Evolutionary conservation across 1,139 yeast species (phyloP), one percentile per base, ranked within the genome.

Genomic region (Yamadazyma dendronema): DNA sequence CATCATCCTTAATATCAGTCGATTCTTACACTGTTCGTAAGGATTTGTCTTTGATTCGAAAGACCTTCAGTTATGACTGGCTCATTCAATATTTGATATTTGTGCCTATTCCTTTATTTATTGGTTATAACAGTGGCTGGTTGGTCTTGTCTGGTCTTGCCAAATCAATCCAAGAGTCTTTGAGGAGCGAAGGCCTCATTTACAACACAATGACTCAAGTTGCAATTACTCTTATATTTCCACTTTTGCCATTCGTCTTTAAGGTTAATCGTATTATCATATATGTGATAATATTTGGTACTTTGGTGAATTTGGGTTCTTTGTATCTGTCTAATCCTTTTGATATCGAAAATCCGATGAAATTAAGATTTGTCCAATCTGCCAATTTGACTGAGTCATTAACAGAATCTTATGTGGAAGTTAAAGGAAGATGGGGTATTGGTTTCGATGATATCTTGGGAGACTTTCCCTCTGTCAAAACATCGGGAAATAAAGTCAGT

Each of bases 61-160:
- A 73, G 37, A 70, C 77, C 5, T 69, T 71, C 42, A 71, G 82
- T 32, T 87, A 84, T 54, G 95, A 85, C 51, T 88, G 96, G 96
- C 72, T 82, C 7, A 49, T 86, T 17, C 96, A 88, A 57, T 86
- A 77, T 49, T 49, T 84, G 23, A 46, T 82, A 3, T 58, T 82
- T 24, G 86, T 82, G 6, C 95, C 96, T 4, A 35, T 84, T n/a
- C 67, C 81, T 0, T 64, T 79, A 1, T 70, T 75, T 31, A 46
- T 82, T 21, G 52, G 79, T 14, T 77, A 73, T 47, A 63, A 73
- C 34, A 66, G 72, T 31, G 77, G 82, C 1, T 70, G 66, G 42
- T 64, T 84, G 41, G 53, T 79, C 1, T 54, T 86, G 31, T 81
- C 79, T 42, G 92, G 87, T 0, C 43, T 84, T 23, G 74, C 75